Base-by-base conservation (phyloP, 2,329 filamentous ascomycete species). In the Penicillium thymicola region DNA sequence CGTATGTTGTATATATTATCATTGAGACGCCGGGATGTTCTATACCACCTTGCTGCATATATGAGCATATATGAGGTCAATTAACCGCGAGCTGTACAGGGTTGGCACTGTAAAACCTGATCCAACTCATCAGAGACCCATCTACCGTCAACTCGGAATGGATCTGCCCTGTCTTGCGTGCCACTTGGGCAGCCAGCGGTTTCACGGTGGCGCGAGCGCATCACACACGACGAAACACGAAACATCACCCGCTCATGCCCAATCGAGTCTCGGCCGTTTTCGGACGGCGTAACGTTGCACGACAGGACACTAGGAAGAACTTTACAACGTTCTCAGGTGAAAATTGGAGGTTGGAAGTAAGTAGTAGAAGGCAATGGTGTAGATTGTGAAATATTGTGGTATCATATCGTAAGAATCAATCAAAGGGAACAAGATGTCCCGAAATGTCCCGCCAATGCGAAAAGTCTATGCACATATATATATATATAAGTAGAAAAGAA, bases 341-440 rank as follows among this genome's bases (percentile, higher is more conserved):
- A 47, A 28, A 46, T 40, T 36, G 9, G 9, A 23, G 13, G 18
- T 43, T 43, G 7, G 16, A 50, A 18, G 9, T 28, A n/a, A 21
- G 27, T 36, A 21, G 25, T 21, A 25, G 37, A 28, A 46, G 49
- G 49, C 49, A 62, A 41, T 55, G 47, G 32, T 51, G 53, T 55
- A 46, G 28, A 52, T 46, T 51, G 21, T 43, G 5, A 44, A 47
- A 28, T 56, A 30, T 38, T 21, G 21, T 21, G 64, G 62, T 66
- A 66, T 65, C 63, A 63, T 65, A 62, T 65, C 60, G 49, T 62
- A 58, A 63, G 60, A 51, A 45, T 43, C 57, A 51, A 57, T 18
- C 18, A 45, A 59, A 53, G 45, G 34, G 38, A 53, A 55, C 51
- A 53, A 59, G n/a, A 23, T 18, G 42, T 38, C 55, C 48, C 34